Evolutionary conservation across 2,329 filamentous ascomycete genomes (phyloP).

Genomic region (Sphaerostilbella broomeana): DNA sequence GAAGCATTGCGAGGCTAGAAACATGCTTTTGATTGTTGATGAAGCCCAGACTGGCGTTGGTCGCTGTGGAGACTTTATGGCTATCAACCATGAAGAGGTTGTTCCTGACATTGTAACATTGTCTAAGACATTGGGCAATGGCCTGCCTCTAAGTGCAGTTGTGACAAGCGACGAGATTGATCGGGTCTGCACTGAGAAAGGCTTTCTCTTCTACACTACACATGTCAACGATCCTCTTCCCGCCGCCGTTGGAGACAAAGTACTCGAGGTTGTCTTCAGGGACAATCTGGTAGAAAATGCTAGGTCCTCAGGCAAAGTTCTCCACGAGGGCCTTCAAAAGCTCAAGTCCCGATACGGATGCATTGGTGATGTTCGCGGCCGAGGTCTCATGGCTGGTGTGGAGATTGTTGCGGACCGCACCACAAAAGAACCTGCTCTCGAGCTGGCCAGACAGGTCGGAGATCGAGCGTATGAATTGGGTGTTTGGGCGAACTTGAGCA

Average conservation of each 20-base stretch:
- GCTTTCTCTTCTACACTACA: conserved; percentile 53
- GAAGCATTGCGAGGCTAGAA: conserved; percentile 46
- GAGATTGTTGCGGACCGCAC: conserved; percentile 48
- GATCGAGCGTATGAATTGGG: conserved; percentile 44
- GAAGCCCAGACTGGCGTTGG: conserved; percentile 57
- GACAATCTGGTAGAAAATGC: conserved; percentile 46
- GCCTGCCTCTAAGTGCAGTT: conserved; percentile 52
- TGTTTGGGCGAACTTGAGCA: conserved; percentile 51
- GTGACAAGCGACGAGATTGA: conserved; percentile 50
- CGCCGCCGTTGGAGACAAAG: conserved; percentile 53
- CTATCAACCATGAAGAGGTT: conserved; percentile 47
- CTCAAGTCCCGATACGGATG: conserved; percentile 49
- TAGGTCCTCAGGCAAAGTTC: conserved; percentile 34
- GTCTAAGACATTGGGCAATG: conserved; percentile 56
- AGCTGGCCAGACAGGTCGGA: conserved; percentile 42
- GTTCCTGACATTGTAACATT: conserved; percentile 54
- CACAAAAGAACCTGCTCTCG: conserved; percentile 40
- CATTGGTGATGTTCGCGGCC: conserved; percentile 55
- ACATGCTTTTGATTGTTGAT: conserved; percentile 56
- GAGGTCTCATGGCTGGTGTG: conserved; percentile 51
- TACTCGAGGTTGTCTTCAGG: conserved; percentile 53
- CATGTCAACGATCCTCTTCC: conserved; percentile 57
- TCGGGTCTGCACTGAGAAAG: conserved; percentile 37
- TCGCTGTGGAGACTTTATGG: conserved; percentile 52
- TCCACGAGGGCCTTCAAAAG: conserved; percentile 40